A percentile compares a stretch with the other conserved stretches of the same genome.
Evolutionary conservation across 2,329 filamentous ascomycete species (phyloP).

Genomic region (Talaromyces pinophilus): DNA sequence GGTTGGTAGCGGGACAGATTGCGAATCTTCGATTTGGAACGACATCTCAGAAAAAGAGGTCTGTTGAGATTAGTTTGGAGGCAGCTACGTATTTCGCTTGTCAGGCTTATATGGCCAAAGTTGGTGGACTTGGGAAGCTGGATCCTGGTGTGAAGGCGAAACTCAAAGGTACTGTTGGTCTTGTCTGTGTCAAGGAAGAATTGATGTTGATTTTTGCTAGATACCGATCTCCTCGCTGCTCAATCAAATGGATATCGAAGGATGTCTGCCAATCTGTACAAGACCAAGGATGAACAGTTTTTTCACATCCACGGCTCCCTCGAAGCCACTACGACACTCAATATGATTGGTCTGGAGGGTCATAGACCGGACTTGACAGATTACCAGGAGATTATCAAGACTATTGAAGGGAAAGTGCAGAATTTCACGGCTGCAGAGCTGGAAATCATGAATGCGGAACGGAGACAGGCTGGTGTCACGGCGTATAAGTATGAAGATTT

Average conservation of each 20-base stretch:
- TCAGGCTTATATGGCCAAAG: slow-evolving; percentile 46
- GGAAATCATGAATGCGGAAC: slow-evolving; percentile 58
- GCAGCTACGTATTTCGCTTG: slow-evolving; percentile 44
- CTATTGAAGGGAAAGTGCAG: slow-evolving; percentile 62
- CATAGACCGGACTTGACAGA: slow-evolving; percentile 61
- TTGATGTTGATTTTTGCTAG: slow-evolving; percentile 32
- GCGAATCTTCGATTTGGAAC: slow-evolving; percentile 56
- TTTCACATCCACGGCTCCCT: slow-evolving; percentile 76
- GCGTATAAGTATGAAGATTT: slow-evolving; percentile 63
- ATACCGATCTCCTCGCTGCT: slow-evolving; percentile 70
- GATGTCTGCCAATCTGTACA: slow-evolving; percentile 71
- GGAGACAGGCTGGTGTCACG: slow-evolving; percentile 62
- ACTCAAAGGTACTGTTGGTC: slow-evolving; percentile 37
- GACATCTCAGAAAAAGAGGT: slow-evolving; percentile 39
- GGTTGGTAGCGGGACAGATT: slow-evolving; percentile 60
- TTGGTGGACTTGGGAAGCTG: slow-evolving; percentile 42
- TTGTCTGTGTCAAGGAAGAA: slow-evolving; percentile 14
- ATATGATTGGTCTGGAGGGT: slow-evolving; percentile 68
- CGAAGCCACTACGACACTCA: slow-evolving; percentile 67
- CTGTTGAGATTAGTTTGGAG: slow-evolving; percentile 41
- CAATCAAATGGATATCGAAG: slow-evolving; percentile 72
- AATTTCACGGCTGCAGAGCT: slow-evolving; percentile 58
- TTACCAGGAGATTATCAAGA: slow-evolving; percentile 60
- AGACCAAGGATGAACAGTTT: slow-evolving; percentile 66
- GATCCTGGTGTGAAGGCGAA: slow-evolving; percentile 42